Conservation (phyloP, 2,329 filamentous ascomycete genomes). For the Teratosphaeria viscida region DNA sequence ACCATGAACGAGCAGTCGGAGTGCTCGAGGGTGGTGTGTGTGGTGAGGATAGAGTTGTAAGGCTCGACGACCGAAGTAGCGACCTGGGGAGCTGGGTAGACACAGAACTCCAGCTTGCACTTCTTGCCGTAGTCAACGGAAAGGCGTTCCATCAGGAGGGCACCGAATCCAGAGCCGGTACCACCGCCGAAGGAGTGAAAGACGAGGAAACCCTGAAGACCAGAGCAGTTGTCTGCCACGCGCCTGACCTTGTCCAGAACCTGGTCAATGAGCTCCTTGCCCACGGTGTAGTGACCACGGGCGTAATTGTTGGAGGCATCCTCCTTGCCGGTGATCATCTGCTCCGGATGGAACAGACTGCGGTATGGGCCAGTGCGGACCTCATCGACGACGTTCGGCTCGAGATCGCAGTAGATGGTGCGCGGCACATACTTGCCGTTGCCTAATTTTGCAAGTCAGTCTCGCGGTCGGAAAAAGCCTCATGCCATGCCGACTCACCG, state of each 20-base stretch:
- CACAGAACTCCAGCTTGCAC: conserved; percentile 99
- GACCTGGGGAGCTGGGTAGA: conserved; percentile 95
- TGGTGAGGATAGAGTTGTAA: conserved; percentile 99
- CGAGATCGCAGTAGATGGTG: conserved; percentile 98
- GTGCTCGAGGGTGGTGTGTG: conserved; percentile 98
- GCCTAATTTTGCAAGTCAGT: conserved; percentile 43
- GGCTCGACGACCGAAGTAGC: conserved; percentile 97
- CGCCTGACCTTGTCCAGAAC: conserved; percentile 96
- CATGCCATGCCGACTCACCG: conserved; percentile 54
- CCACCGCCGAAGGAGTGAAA: conserved; percentile 99
- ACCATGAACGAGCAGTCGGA: conserved; percentile 99
- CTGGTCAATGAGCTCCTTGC: conserved; percentile 98
- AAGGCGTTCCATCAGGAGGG: conserved; percentile 95
- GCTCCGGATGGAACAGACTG: conserved; percentile 94
- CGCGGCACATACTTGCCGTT: conserved; percentile 98
- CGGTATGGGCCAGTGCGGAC: conserved; percentile 96
- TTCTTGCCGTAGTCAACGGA: conserved; percentile 99
- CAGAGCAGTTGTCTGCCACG: conserved; percentile 94
- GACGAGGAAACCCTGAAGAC: conserved; percentile 97
- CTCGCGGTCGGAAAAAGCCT: conserved; percentile 23
- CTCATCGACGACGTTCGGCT: conserved; percentile 98
- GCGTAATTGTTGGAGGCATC: conserved; percentile 99
- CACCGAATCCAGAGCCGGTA: conserved; percentile 97
- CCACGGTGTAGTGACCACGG: conserved; percentile 98
- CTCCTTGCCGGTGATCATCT: conserved; percentile 99